These are phyloP conservation scores for Colletotrichum sp. DNA, from an alignment of 2,329 filamentous ascomycete species.

Conservation along the genomic window DNA sequence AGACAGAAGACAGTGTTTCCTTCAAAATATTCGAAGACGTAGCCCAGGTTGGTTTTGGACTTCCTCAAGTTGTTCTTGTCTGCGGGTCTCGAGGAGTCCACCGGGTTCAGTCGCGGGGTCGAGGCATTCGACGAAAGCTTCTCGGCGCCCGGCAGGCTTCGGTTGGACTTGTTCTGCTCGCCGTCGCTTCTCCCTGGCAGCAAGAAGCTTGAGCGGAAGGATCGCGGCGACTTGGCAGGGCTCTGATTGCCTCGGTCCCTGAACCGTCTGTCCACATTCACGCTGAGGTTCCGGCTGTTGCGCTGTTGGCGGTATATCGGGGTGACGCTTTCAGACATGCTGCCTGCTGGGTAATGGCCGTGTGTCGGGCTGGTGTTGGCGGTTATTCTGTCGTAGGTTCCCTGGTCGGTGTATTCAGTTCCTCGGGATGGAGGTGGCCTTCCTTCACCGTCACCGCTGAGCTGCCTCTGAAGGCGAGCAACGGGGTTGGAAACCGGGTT, in stretches of 20 bases:
- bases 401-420: constrained; percentile 80
- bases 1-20: constrained; percentile 93
- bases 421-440: constrained; percentile 75
- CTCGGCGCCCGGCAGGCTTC: constrained; percentile 72
- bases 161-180: constrained; percentile 52
- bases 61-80: constrained; percentile 9
- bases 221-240: constrained; percentile 74
- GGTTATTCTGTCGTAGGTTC: constrained; percentile 72
- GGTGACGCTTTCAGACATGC: constrained; percentile 78
- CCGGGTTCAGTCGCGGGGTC: constrained; percentile 67
- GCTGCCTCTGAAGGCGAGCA: constrained; percentile 35
- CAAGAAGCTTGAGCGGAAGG: constrained; percentile 79
- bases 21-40: constrained; percentile 75
- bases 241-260: constrained; percentile 57
- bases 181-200: constrained; percentile 62
- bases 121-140: constrained; percentile 84
- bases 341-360: constrained; percentile 61
- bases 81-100: constrained; percentile 37
- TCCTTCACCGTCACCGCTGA: constrained; percentile 52
- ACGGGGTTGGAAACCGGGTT: constrained; percentile 48
- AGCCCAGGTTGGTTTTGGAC: constrained; percentile 53
- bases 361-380: constrained; percentile 76
- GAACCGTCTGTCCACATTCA: constrained; percentile 66
- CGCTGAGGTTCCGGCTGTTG: constrained; percentile 52
- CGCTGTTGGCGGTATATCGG: constrained; percentile 63